These are phyloP conservation scores for Hemileccinum hortonii DNA, from an alignment of 1,284 basidiomycete species.

Conservation along the genomic window DNA sequence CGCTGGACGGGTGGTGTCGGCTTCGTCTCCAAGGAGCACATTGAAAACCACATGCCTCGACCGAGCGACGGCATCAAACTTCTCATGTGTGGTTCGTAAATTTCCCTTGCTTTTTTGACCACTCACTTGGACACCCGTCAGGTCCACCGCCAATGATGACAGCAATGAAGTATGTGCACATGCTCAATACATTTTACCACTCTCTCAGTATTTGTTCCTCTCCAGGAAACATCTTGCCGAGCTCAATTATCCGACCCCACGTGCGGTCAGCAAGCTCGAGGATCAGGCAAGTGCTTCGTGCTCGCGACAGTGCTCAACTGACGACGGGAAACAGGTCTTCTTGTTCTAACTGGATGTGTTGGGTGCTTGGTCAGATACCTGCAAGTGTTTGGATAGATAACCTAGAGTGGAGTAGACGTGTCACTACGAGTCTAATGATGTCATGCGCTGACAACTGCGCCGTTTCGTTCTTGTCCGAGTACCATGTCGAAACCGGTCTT, in stretches of 20 bases:
- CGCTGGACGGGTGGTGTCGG: slow-evolving; percentile 88
- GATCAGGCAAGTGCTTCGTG: slow-evolving; percentile 68
- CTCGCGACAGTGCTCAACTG: slow-evolving; percentile 2
- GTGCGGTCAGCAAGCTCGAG: slow-evolving; percentile 88
- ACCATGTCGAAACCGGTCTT: slow-evolving; percentile 24
- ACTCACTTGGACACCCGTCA: slow-evolving; percentile 26
- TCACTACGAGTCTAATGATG: slow-evolving; percentile 3
- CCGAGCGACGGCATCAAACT: slow-evolving; percentile 72
- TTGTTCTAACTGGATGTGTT: slow-evolving; percentile 48
- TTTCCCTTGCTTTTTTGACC: not conserved
- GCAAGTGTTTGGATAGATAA: too few species aligned
- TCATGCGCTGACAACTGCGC: not conserved
- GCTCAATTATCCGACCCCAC: slow-evolving; percentile 84
- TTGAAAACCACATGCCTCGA: slow-evolving; percentile 71
- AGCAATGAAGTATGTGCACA: slow-evolving; percentile 85
- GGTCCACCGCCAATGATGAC: slow-evolving; percentile 95
- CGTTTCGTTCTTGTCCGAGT: not conserved
- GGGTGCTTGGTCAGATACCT: slow-evolving; percentile 8
- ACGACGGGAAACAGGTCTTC: slow-evolving; percentile 49
- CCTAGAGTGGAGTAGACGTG: not conserved
- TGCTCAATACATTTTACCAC: not conserved
- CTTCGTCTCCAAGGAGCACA: slow-evolving; percentile 94
- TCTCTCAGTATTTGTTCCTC: not conserved
- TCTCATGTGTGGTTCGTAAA: slow-evolving; percentile 73
- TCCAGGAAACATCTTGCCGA: slow-evolving; percentile 83